Base-by-base conservation (phyloP, 164 flowering plant genomes). In the Vitis vinifera region DNA sequence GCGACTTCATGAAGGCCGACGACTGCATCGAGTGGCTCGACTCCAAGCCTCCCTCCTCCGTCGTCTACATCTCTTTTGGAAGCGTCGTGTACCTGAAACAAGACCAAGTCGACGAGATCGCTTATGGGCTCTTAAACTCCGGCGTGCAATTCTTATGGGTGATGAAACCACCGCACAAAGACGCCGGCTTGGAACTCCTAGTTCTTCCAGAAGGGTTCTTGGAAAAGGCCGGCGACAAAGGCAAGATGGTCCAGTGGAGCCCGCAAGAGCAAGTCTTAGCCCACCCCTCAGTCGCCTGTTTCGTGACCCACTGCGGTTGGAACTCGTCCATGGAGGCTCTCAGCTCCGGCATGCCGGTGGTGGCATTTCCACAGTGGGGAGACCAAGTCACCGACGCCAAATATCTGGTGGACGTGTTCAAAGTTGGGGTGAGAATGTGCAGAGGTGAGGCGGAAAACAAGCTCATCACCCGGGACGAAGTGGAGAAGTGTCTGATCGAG, bases 1-100 rank as follows among this genome's bases (percentile, higher is more conserved):
- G 75, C 0, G 93, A 91, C 68, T 66, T 84, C 55, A 70, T 80
- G 79, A 75, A 59, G 23, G 80, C 87, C 6, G 85, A 86, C 8
- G 81, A 77, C 15, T 82, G 85, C 76, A n/a, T 75, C 44, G 67
- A n/a, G 27, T 76, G 74, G 78, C 68, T 76, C 27, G 72, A 76
- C 71, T 8, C 68, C 0, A 71, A 68, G 23, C 75, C 75, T 1
- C n/a, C 63, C 8, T 13, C 63, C 2, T 76, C 78, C n/a, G 75
- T 71, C 8, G 78, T 75, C 11, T 75, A 75, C 71, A 66, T 75
- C 31, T 75, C 78, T 3, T 75, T 75, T 47, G 78, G 78, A 0
- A 75, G 71, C 55, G 71, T 75, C 0, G 74, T 75, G 60, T 64
- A 61, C 19, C 23, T 75, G 67, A 37, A 66, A 27, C 78, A 71